phyloP scores from a whole-genome alignment of 305 asterid genomes.

The Solanum hybrid region DNA sequence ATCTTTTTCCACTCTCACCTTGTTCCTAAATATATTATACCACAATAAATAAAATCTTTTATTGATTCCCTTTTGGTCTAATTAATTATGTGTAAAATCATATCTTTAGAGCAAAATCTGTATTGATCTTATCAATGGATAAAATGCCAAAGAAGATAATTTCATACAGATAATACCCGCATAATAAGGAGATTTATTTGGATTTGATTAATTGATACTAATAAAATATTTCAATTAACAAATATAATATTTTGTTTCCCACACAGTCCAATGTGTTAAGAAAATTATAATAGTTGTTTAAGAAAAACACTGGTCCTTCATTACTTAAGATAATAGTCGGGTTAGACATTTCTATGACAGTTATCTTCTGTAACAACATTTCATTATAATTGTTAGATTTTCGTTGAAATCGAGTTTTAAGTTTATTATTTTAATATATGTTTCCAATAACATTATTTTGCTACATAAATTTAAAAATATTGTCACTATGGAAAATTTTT shows the following conservation, averaged over 20 bases:
- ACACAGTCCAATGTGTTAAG: background rate
- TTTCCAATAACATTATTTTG: background rate
- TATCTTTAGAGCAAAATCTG: background rate
- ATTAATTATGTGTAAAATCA: background rate
- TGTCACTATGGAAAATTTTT: too few species aligned
- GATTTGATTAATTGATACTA: background rate
- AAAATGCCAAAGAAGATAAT: conserved; percentile 2
- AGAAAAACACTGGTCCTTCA: background rate
- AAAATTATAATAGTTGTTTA: background rate
- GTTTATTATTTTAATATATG: too few species aligned
- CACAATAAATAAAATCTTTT: background rate
- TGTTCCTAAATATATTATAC: background rate
- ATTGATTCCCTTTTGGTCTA: background rate
- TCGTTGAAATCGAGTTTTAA: too few species aligned
- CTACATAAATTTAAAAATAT: background rate
- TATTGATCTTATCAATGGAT: background rate
- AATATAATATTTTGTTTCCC: background rate
- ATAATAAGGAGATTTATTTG: background rate
- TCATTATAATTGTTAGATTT: too few species aligned
- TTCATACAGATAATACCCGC: background rate
- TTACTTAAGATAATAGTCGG: too few species aligned
- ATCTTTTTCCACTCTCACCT: background rate
- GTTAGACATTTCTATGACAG: too few species aligned
- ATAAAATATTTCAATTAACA: background rate
- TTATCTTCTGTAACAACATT: too few species aligned